phyloP scores from a whole-genome alignment of 225 moss, liverwort and hornwort species.

The Rhytidiadelphus loreus region DNA sequence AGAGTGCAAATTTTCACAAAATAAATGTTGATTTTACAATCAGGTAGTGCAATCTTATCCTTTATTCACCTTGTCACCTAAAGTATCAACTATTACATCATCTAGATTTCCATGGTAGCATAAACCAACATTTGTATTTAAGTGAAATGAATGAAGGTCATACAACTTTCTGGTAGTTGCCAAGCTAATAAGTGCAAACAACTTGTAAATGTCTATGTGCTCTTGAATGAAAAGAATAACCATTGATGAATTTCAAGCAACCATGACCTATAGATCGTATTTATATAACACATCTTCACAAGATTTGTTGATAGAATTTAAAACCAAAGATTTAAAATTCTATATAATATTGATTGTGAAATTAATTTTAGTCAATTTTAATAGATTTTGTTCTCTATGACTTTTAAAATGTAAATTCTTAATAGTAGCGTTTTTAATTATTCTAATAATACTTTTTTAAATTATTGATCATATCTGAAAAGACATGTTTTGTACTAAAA shows the following conservation, averaged over 20 bases:
- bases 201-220: rapidly evolving
- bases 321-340: no score
- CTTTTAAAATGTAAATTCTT: no score
- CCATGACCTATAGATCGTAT: no score
- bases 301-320: no score
- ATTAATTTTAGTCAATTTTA: no score
- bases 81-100: not conserved
- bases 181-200: not conserved
- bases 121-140: not conserved
- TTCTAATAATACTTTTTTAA: not conserved
- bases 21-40: not conserved
- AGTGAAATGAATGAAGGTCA: not conserved
- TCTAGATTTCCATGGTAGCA: not conserved
- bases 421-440: no score
- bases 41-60: no score
- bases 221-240: no score
- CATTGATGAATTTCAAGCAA: no score
- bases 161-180: not conserved
- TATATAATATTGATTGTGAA: no score
- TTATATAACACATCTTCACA: no score
- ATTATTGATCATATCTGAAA: not conserved
- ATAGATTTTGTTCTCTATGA: no score
- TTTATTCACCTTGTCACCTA: not conserved
- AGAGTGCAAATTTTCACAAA: not conserved
- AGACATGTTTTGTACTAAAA: not conserved